A percentile compares a stretch with the other conserved stretches of the same genome.
These are phyloP conservation scores for Trametes versicolor DNA, from an alignment of 1,284 basidiomycete genomes.

Conservation along the genomic window DNA sequence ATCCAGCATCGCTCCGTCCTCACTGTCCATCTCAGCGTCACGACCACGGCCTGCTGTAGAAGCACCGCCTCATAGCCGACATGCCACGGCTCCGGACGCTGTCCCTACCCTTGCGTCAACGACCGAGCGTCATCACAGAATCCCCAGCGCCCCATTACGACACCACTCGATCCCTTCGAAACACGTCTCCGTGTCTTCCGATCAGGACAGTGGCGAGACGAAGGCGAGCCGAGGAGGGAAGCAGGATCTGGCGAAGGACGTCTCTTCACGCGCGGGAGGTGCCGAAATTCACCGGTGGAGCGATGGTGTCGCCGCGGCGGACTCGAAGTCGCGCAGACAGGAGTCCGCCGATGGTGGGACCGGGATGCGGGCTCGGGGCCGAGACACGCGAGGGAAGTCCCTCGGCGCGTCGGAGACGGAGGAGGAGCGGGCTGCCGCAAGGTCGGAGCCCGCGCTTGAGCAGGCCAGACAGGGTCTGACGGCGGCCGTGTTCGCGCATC, in stretches of 20 bases:
- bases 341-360: background rate
- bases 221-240: slow-evolving; percentile 13
- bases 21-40: slow-evolving; percentile 13
- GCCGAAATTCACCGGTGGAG: slow-evolving; percentile 9
- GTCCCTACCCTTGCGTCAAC: background rate
- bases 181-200: slow-evolving; percentile 3
- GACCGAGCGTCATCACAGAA: slow-evolving; percentile 17
- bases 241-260: slow-evolving; percentile 17
- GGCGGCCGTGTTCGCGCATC: slow-evolving; percentile 36
- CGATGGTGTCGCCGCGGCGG: slow-evolving; percentile 2
- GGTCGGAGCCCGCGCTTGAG: slow-evolving; percentile 18
- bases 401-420: slow-evolving; percentile 27
- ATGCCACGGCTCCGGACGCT: slow-evolving; percentile 14
- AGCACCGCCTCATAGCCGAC: slow-evolving; percentile 19
- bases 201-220: slow-evolving; percentile 17
- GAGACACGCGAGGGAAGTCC: slow-evolving; percentile 29
- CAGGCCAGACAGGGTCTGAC: slow-evolving; percentile 29
- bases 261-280: slow-evolving; percentile 11
- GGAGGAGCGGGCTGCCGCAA: slow-evolving; percentile 18
- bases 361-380: slow-evolving; percentile 21
- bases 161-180: slow-evolving; percentile 14
- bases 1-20: slow-evolving; percentile 7
- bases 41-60: slow-evolving; percentile 2
- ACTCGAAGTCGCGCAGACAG: background rate
- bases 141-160: slow-evolving; percentile 26